phyloP scores from a whole-genome alignment of 1,284 basidiomycete genomes.

The Microbotryum saponariae region DNA sequence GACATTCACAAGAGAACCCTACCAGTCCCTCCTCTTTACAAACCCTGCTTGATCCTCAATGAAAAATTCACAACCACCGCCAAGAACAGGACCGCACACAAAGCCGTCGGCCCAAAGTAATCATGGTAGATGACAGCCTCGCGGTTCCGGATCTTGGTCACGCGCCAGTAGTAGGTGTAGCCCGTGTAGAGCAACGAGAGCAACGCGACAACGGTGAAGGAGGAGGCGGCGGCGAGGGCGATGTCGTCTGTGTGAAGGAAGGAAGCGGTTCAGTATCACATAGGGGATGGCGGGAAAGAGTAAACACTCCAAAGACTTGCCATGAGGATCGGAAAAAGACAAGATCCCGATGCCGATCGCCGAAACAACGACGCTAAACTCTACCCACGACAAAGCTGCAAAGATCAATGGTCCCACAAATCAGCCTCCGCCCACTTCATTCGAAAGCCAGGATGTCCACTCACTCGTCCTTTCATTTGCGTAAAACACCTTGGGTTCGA shows the following conservation, averaged over 20 bases:
- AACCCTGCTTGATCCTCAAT: slow-evolving; percentile 40
- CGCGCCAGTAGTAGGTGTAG: slow-evolving; percentile 78
- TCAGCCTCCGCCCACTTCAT: slow-evolving; percentile 6
- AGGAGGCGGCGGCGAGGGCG: slow-evolving; percentile 51
- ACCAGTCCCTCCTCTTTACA: slow-evolving; percentile 5
- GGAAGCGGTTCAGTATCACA: background rate
- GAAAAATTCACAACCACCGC: slow-evolving; percentile 70
- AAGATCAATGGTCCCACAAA: background rate
- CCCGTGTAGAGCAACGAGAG: slow-evolving; percentile 81
- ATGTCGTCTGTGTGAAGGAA: slow-evolving; percentile 28
- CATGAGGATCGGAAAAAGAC: slow-evolving; percentile 26
- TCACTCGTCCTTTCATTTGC: slow-evolving; percentile 73
- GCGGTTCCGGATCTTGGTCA: slow-evolving; percentile 62
- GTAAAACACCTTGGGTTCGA: slow-evolving; percentile 98
- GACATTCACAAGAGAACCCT: no score
- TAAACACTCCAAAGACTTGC: background rate
- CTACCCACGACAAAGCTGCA: slow-evolving; percentile 57
- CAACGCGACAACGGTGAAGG: slow-evolving; percentile 87
- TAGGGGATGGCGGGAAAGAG: slow-evolving; percentile 27
- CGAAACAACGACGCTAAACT: slow-evolving; percentile 80
- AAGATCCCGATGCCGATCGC: slow-evolving; percentile 76
- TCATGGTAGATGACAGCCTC: slow-evolving; percentile 73
- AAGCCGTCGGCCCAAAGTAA: slow-evolving; percentile 66
- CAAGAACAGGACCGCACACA: slow-evolving; percentile 62
- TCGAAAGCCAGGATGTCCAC: background rate